A percentile compares a stretch with the other conserved stretches of the same genome.
Conservation (phyloP, 2,329 filamentous ascomycete genomes). For the Clonostachys byssicola region DNA sequence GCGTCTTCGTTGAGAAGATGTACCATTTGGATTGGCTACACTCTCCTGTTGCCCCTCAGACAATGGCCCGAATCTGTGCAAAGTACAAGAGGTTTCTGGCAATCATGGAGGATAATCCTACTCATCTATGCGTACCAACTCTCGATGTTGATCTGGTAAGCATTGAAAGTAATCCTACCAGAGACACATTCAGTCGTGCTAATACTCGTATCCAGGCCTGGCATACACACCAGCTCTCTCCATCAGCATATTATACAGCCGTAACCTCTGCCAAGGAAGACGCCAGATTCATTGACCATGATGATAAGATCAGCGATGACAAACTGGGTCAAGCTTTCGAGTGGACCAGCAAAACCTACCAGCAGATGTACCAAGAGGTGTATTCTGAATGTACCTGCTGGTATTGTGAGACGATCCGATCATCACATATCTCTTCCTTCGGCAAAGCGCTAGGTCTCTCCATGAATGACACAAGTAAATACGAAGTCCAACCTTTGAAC, state of each 20-base stretch:
- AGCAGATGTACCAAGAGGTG: conserved; percentile 57
- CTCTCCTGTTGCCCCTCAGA: conserved; percentile 58
- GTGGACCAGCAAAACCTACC: conserved; percentile 69
- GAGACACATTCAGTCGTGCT: no score
- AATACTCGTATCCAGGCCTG: conserved; percentile 32
- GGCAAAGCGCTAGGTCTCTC: conserved; percentile 28
- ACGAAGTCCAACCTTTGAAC: no score
- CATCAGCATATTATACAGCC: conserved; percentile 51
- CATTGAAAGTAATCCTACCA: no score
- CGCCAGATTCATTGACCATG: conserved; percentile 67
- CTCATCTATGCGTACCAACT: conserved; percentile 59
- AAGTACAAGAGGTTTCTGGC: conserved; percentile 65
- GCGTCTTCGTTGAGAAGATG: conserved; percentile 70
- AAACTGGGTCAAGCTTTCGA: conserved; percentile 62
- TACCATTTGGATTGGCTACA: conserved; percentile 73
- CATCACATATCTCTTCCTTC: conserved; percentile 40
- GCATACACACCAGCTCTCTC: conserved; percentile 77
- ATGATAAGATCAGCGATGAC: conserved; percentile 75
- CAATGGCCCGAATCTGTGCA: conserved; percentile 57
- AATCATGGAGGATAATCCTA: conserved; percentile 47
- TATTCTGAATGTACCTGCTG: conserved; percentile 79
- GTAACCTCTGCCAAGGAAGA: no score
- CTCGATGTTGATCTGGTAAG: conserved; percentile 64
- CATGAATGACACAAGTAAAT: not conserved
- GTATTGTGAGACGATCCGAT: conserved; percentile 66